A percentile compares a stretch with the other conserved stretches of the same genome.
These are phyloP conservation scores for Aspergillus sp. DNA, from an alignment of 2,329 filamentous ascomycete genomes.

Conservation along the genomic window DNA sequence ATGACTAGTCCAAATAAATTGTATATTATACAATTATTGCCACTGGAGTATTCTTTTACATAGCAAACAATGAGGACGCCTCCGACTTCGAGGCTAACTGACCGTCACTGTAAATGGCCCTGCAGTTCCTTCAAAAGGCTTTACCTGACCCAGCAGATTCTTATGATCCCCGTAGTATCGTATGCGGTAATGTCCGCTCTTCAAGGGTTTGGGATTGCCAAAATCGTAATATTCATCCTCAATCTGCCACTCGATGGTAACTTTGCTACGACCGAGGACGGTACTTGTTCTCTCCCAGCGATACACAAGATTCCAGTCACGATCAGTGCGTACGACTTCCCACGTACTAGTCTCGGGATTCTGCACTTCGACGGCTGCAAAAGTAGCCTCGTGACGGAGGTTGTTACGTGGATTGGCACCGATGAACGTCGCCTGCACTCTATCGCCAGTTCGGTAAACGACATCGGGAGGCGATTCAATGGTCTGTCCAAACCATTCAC, in stretches of 20 bases:
- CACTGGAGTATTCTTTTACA: no score
- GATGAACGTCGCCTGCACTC: slow-evolving; percentile 62
- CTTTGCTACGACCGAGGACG: slow-evolving; percentile 66
- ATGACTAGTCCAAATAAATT: no score
- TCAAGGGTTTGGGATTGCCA: slow-evolving; percentile 25
- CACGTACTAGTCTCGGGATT: slow-evolving; percentile 45
- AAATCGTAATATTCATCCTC: slow-evolving; percentile 45
- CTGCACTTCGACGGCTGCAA: slow-evolving; percentile 63
- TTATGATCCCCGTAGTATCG: slow-evolving; percentile 82
- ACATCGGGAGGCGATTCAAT: slow-evolving; percentile 43
- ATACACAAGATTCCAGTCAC: slow-evolving; percentile 76
- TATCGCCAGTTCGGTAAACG: slow-evolving; percentile 53
- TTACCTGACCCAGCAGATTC: slow-evolving; percentile 52
- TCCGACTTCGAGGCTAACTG: background rate
- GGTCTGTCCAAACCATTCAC: slow-evolving; percentile 63
- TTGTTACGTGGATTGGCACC: slow-evolving; percentile 89
- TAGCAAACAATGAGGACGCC: no score
- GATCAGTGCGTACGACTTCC: slow-evolving; percentile 61
- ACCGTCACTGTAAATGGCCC: slow-evolving; percentile 33
- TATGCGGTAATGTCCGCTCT: slow-evolving; percentile 63
- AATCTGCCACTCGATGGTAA: slow-evolving; percentile 72
- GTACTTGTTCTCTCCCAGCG: slow-evolving; percentile 66
- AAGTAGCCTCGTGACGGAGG: slow-evolving; percentile 68
- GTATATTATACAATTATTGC: no score
- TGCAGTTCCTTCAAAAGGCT: slow-evolving; percentile 61